Conservation (phyloP, 1,284 basidiomycete genomes). For the Acaromyces ingoldii region DNA sequence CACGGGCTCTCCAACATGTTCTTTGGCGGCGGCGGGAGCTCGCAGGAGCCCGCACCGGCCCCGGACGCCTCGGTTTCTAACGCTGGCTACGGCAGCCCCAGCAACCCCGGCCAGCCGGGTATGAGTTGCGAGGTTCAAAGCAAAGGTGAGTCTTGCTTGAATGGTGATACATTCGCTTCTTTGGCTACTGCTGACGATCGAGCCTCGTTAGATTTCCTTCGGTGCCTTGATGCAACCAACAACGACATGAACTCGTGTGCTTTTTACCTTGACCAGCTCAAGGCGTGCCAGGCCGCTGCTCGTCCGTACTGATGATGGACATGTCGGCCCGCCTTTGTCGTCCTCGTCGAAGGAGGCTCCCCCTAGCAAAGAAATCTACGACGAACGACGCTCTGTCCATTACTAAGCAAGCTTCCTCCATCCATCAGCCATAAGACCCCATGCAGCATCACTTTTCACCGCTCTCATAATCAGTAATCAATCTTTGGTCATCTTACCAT, state of each 20-base stretch:
- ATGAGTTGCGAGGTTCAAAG: conserved; percentile 57
- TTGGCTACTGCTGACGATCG: background rate
- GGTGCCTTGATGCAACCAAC: conserved; percentile 21
- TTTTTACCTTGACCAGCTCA: conserved; percentile 58
- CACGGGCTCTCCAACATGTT: conserved; percentile 79
- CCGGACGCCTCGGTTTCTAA: conserved; percentile 51
- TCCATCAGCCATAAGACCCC: no score
- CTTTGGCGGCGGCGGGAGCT: conserved; percentile 62
- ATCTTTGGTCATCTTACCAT: no score
- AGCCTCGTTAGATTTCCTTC: conserved; percentile 14
- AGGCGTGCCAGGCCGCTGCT: conserved; percentile 50
- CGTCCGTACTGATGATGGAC: conserved; percentile 46
- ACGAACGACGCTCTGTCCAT: no score
- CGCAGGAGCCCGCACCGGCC: conserved; percentile 52
- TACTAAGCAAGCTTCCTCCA: no score
- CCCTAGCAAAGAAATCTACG: no score
- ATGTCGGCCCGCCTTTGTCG: no score
- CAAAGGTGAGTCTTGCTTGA: conserved; percentile 53
- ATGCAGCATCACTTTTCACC: no score
- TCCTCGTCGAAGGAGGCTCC: no score
- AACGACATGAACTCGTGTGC: conserved; percentile 58
- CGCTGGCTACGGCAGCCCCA: conserved; percentile 1
- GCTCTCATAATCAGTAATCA: no score
- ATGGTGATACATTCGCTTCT: background rate
- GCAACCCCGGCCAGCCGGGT: conserved; percentile 4